Conservation (phyloP, 768 basidiomycete species). For the Boletus sp. region DNA sequence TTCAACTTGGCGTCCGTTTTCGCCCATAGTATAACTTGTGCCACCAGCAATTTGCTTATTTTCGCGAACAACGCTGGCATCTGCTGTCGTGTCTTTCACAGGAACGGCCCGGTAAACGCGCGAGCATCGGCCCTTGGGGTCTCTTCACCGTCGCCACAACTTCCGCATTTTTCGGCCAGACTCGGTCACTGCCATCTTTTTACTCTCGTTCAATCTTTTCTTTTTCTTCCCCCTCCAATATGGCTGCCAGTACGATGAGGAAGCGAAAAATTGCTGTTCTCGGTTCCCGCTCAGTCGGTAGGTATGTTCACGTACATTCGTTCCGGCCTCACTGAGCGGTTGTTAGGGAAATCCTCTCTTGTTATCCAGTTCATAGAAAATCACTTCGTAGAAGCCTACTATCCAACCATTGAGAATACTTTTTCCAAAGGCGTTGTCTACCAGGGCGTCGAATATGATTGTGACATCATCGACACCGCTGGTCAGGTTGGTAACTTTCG, state of each 20-base stretch:
- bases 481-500: conserved; percentile 68
- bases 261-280: conserved; percentile 89
- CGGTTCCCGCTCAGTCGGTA: conserved; percentile 87
- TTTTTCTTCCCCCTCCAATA: conserved; percentile 13
- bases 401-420: conserved; percentile 92
- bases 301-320: conserved; percentile 24
- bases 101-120: conserved; percentile 32
- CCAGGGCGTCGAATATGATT: conserved; percentile 90
- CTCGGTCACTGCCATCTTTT: conserved; percentile 12
- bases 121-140: conserved; percentile 7
- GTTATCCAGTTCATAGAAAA: conserved; percentile 92
- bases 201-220: conserved; percentile 7
- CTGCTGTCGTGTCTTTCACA: conserved; percentile 17
- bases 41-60: not conserved
- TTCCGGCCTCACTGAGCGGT: conserved; percentile 18
- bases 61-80: conserved; percentile 16
- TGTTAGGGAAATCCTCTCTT: conserved; percentile 90
- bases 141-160: conserved; percentile 21
- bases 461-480: conserved; percentile 97
- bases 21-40: not conserved
- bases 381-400: conserved; percentile 89
- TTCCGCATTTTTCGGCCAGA: conserved; percentile 17
- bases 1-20: conserved; percentile 1
- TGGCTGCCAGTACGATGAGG: conserved; percentile 49
- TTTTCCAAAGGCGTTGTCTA: conserved; percentile 82